Percentiles rank a stretch among this genome's conserved stretches.
Conservation (phyloP, 140 eudicot species). For the Oenanthe javanica region DNA sequence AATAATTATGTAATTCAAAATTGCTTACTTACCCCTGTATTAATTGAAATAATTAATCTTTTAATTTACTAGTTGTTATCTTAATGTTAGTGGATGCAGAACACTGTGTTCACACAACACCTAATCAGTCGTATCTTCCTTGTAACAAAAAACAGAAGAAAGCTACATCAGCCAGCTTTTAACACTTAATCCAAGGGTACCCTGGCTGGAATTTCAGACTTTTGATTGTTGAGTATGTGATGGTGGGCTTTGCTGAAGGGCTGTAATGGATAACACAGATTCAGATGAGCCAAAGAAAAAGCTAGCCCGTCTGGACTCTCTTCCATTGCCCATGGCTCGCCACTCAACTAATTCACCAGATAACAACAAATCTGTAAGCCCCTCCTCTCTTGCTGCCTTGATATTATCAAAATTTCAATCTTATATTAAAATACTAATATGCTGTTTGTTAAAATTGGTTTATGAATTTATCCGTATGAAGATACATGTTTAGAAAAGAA, state of each 20-base stretch:
- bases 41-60: not conserved
- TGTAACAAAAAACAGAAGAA: not conserved
- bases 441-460: not conserved
- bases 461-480: not conserved
- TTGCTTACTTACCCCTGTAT: not conserved
- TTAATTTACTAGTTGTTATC: not conserved
- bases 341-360: slow-evolving; percentile 3
- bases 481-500: not conserved
- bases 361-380: slow-evolving; percentile 4
- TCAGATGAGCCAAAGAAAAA: slow-evolving; percentile 7
- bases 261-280: not conserved
- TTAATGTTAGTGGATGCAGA: not conserved
- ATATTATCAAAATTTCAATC: not conserved
- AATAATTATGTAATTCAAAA: not conserved
- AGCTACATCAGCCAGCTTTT: not conserved
- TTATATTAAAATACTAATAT: not conserved
- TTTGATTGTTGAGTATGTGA: not conserved
- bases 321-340: slow-evolving; percentile 7
- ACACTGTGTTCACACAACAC: not conserved
- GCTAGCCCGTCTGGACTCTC: slow-evolving; percentile 8
- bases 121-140: not conserved
- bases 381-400: not conserved
- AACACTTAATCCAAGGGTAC: not conserved
- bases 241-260: slow-evolving; percentile 4
- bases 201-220: not conserved